Evolutionary conservation across 2,329 filamentous ascomycete genomes (phyloP).

Genomic region (Sporothrix pseudoabietina): DNA sequence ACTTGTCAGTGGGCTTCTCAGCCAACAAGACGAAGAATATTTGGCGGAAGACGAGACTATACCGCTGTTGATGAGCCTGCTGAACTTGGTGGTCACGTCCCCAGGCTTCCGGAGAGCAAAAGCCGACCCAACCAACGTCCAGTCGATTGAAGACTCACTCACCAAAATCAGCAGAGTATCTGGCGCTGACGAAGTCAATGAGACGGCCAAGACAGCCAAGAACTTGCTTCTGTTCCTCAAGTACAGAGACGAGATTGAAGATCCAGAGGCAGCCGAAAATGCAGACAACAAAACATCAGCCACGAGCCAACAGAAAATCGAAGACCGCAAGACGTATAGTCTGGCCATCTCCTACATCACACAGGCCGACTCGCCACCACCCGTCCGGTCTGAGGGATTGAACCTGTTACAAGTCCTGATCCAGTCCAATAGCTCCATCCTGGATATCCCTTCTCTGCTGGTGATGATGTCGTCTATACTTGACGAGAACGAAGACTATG

Average conservation of each 20-base stretch:
- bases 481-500: slow-evolving; percentile 69
- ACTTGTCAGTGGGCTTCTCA: slow-evolving; percentile 63
- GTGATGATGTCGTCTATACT: slow-evolving; percentile 66
- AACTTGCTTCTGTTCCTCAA: slow-evolving; percentile 59
- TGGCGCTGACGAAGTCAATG: slow-evolving; percentile 41
- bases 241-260: slow-evolving; percentile 58
- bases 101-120: slow-evolving; percentile 57
- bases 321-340: slow-evolving; percentile 64
- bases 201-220: slow-evolving; percentile 54
- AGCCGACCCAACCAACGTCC: slow-evolving; percentile 47
- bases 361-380: slow-evolving; percentile 62
- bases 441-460: slow-evolving; percentile 68
- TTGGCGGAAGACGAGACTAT: slow-evolving; percentile 50
- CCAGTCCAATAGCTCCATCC: slow-evolving; percentile 54
- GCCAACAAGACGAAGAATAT: slow-evolving; percentile 45
- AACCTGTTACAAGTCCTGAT: slow-evolving; percentile 63
- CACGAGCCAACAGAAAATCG: slow-evolving; percentile 52
- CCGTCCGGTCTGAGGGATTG: slow-evolving; percentile 67
- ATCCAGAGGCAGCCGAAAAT: slow-evolving; percentile 41
- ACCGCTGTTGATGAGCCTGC: slow-evolving; percentile 59
- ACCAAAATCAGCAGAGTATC: slow-evolving; percentile 46
- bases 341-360: slow-evolving; percentile 67
- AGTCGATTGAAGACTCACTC: slow-evolving; percentile 54
- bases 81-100: slow-evolving; percentile 62
- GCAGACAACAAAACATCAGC: slow-evolving; percentile 32